Conservation (phyloP, 257 asterid genomes). For the Solanum piurae region DNA sequence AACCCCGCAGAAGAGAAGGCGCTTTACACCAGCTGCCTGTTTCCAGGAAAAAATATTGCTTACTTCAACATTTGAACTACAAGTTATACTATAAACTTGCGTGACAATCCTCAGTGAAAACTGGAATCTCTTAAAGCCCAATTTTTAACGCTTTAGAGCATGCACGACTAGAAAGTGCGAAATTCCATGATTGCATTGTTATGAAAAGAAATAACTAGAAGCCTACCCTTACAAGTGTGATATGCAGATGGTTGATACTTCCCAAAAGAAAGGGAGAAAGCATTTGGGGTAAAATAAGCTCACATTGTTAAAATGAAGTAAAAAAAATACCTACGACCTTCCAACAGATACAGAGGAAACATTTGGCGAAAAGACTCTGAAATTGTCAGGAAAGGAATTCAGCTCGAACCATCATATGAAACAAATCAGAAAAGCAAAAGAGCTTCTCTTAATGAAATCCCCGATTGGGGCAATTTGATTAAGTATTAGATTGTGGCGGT, state of each 20-base stretch:
- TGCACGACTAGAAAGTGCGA: background rate
- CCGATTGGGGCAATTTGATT: background rate
- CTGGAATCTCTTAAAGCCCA: background rate
- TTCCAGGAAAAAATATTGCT: conserved; percentile 1
- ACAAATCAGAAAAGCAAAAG: background rate
- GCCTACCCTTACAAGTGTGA: background rate
- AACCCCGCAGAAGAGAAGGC: conserved; percentile 96
- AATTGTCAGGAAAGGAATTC: background rate
- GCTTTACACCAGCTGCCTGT: conserved; percentile 96
- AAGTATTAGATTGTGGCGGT: background rate
- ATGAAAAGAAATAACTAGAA: background rate
- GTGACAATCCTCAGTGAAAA: background rate
- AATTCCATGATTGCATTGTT: background rate
- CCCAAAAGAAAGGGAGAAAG: background rate
- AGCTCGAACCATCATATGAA: background rate
- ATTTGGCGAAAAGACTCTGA: background rate
- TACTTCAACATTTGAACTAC: background rate
- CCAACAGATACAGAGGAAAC: background rate
- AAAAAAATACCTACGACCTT: background rate
- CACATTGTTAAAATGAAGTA: background rate
- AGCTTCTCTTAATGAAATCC: background rate
- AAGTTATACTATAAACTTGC: background rate
- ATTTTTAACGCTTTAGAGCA: background rate
- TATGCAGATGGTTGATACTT: background rate
- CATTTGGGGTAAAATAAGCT: background rate